Base-by-base conservation (phyloP, 2,329 filamentous ascomycete species). In the Neonectria faginata region DNA sequence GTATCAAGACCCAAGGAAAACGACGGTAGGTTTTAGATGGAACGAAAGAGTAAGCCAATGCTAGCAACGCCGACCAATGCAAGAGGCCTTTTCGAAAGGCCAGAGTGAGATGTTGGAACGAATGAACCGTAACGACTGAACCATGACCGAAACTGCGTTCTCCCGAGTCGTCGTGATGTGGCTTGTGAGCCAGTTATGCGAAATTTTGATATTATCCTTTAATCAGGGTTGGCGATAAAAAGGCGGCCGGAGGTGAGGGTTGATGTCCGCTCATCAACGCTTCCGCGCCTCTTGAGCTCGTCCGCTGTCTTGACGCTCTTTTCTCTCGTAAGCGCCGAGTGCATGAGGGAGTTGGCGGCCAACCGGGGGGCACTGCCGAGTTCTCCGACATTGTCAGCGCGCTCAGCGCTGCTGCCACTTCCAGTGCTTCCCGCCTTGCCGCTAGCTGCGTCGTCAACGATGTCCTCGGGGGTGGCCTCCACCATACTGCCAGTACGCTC, bases 221-320 rank as follows among this genome's bases (percentile, higher is more conserved):
- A 87, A 78, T 96, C 93, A 18, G 93, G 93, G 79, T 97, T 97
- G 72, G 93, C 93, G 75, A 97, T 94, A 78, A 92, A 96, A 63
- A 97, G 85, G 67, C 92, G 87, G 53, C 89, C 89, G 29, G 88
- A 85, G 20, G 87, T 89, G 77, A 96, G 90, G 1, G 92, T 94
- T 79, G 89, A 90, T 5, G 91, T 92, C 74, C 91, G 85, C 79
- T 96, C 93, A 76, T 96, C 93, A 53, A 97, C 92, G 75, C 92
- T 96, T 61, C 93, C 93, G 74, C 92, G 85, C 71, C 93, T 85
- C 73, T 85, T 86, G 60, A 97, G 82, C 67, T 95, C 92, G 25
- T 93, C 92, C 3, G 87, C 84, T 57, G 84, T 89, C 80, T 88
- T 90, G 59, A 86, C 82, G 73, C 87, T 89, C 83, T 90, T 90